Conservation (phyloP, 2,329 filamentous ascomycete species). For the Apiospora arundinis region DNA sequence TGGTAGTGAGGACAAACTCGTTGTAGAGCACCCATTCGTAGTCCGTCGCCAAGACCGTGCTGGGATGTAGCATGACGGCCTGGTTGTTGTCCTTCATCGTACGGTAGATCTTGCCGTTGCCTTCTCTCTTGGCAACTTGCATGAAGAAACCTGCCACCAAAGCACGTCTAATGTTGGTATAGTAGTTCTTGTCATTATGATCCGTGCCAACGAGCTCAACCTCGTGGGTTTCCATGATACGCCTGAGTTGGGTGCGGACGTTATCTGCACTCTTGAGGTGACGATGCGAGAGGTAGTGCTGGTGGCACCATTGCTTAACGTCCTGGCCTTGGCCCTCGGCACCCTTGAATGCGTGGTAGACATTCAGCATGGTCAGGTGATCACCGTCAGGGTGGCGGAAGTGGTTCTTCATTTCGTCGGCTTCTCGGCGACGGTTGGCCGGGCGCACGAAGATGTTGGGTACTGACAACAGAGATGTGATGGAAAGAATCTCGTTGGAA, state of each 20-base stretch:
- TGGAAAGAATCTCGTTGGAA: conserved; percentile 96
- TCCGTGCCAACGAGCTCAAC: conserved; percentile 86
- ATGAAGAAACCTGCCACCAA: conserved; percentile 98
- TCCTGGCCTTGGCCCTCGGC: conserved; percentile 69
- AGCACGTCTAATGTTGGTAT: conserved; percentile 93
- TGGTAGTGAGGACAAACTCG: conserved; percentile 96
- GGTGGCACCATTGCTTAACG: conserved; percentile 91
- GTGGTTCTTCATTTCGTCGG: conserved; percentile 95
- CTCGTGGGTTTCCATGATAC: conserved; percentile 94
- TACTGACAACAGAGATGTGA: conserved; percentile 91
- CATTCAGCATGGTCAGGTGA: conserved; percentile 94
- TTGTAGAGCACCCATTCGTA: conserved; percentile 98
- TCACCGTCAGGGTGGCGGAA: conserved; percentile 95
- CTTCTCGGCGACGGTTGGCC: conserved; percentile 82
- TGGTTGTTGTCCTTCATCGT: conserved; percentile 98
- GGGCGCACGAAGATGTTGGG: conserved; percentile 94
- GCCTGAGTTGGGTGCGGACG: conserved; percentile 87
- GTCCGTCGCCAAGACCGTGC: conserved; percentile 85
- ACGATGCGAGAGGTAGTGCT: conserved; percentile 91
- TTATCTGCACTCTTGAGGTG: conserved; percentile 93
- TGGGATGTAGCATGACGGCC: conserved; percentile 89
- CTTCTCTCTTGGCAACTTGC: conserved; percentile 96
- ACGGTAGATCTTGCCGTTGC: conserved; percentile 85
- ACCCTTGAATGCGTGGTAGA: conserved; percentile 96
- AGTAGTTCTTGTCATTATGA: conserved; percentile 97